Evolutionary conservation across 1,284 basidiomycete species (phyloP).

Genomic region (Ceratobasidium sp.): DNA sequence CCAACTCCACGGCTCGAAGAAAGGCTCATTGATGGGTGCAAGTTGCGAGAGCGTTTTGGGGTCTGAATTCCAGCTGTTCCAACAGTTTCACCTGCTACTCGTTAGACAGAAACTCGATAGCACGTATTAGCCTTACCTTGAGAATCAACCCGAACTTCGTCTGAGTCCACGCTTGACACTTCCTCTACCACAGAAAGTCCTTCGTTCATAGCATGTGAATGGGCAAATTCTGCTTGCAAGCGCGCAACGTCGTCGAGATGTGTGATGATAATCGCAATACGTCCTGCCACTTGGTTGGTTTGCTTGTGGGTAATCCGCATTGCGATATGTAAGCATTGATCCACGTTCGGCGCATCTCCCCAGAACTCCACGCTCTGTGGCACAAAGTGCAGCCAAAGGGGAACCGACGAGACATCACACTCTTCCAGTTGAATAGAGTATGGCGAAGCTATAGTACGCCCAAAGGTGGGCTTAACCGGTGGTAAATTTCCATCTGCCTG

Average conservation of each 20-base stretch:
- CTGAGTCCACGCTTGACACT: slow-evolving; percentile 14
- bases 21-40: background rate
- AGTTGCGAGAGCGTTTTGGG: slow-evolving; percentile 5
- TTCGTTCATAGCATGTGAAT: background rate
- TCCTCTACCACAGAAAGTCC: slow-evolving; percentile 23
- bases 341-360: slow-evolving; percentile 8
- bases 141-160: background rate
- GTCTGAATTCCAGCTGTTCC: background rate
- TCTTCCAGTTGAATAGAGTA: slow-evolving; percentile 24
- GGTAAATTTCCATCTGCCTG: background rate
- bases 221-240: background rate
- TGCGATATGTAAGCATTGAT: background rate
- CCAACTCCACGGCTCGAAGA: background rate
- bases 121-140: background rate
- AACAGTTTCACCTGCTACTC: background rate
- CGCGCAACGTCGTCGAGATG: background rate
- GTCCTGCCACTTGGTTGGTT: background rate
- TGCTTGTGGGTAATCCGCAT: background rate
- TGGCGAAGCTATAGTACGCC: slow-evolving; percentile 1
- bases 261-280: slow-evolving; percentile 1
- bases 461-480: background rate
- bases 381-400: slow-evolving; percentile 10
- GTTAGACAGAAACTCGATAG: background rate
- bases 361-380: slow-evolving; percentile 14
- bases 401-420: background rate